phyloP scores from a whole-genome alignment of 129 eudicot genomes.

The Helianthus tuberosus region DNA sequence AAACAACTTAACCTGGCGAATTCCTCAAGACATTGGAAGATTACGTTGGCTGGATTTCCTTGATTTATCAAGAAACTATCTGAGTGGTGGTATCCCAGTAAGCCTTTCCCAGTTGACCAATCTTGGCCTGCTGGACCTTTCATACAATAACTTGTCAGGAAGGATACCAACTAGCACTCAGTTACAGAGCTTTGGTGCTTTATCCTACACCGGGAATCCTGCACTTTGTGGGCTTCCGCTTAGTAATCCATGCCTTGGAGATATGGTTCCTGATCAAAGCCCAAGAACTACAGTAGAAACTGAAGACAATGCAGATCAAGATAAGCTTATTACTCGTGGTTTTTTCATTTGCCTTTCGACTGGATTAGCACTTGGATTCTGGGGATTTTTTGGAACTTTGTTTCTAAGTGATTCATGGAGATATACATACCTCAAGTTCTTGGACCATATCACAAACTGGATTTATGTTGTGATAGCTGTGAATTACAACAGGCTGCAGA shows the following conservation, averaged over 20 bases:
- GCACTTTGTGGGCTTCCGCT: constrained; percentile 41
- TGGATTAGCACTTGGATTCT: constrained; percentile 19
- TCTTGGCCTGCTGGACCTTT: constrained; percentile 33
- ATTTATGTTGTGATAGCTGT: neutral
- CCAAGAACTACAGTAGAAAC: neutral
- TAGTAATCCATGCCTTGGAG: constrained; percentile 17
- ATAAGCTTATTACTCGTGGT: constrained; percentile 5
- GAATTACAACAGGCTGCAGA: neutral
- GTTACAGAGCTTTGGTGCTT: constrained; percentile 25
- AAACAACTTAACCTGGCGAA: constrained; percentile 17
- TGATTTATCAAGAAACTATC: constrained; percentile 26
- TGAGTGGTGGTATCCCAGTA: constrained; percentile 23
- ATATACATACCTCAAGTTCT: neutral
- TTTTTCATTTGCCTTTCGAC: constrained; percentile 5
- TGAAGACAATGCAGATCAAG: neutral
- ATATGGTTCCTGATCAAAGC: neutral
- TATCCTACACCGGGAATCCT: constrained; percentile 25
- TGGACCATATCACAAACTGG: neutral
- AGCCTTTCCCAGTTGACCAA: constrained; percentile 2
- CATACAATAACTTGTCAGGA: constrained; percentile 27
- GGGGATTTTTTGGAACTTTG: constrained; percentile 19
- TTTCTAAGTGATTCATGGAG: constrained; percentile 14
- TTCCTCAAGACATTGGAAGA: constrained; percentile 16
- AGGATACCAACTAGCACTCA: constrained; percentile 34
- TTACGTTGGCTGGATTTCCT: constrained; percentile 17